A percentile compares a stretch with the other conserved stretches of the same genome.
Evolutionary conservation across 2,329 filamentous ascomycete genomes (phyloP).

Genomic region (Amesomyces nigricolor): DNA sequence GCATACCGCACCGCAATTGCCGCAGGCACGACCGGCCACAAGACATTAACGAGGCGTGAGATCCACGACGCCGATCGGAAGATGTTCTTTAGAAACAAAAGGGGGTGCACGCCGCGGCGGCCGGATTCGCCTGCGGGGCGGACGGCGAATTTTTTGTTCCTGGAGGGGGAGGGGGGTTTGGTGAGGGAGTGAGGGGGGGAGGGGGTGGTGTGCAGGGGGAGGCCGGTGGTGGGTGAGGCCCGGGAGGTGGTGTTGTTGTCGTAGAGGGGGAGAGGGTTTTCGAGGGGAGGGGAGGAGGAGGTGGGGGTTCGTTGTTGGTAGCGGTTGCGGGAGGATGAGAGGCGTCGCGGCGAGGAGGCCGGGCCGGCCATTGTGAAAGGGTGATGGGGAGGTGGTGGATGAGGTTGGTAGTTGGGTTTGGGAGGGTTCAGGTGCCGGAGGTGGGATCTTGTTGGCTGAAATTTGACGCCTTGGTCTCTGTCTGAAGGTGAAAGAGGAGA

Average conservation of each 20-base stretch:
- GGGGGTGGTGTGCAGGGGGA: not conserved
- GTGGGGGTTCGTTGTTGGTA: not conserved
- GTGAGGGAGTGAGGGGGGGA: slow-evolving; percentile 7
- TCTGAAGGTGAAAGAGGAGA: not conserved
- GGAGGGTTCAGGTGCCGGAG: no score
- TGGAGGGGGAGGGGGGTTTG: slow-evolving; percentile 1
- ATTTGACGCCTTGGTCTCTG: no score
- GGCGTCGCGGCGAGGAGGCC: not conserved
- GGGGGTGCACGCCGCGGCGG: slow-evolving; percentile 57
- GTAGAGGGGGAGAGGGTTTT: not conserved
- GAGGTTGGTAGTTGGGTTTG: not conserved
- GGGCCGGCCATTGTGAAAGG: not conserved
- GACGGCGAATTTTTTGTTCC: slow-evolving; percentile 25
- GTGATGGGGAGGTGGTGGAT: not conserved
- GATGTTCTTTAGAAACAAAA: slow-evolving; percentile 58
- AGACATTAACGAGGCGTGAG: slow-evolving; percentile 61
- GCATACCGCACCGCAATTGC: slow-evolving; percentile 57
- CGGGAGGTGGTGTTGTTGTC: not conserved
- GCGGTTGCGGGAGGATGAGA: not conserved
- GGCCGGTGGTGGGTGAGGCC: slow-evolving; percentile 9
- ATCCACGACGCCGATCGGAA: slow-evolving; percentile 58
- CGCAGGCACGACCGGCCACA: slow-evolving; percentile 70
- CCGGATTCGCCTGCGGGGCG: slow-evolving; percentile 58
- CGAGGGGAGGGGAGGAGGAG: not conserved
- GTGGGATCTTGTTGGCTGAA: no score